Evolutionary conservation across 1,139 yeast species (phyloP).

Genomic region (Sugiyamaella xylanicola): DNA sequence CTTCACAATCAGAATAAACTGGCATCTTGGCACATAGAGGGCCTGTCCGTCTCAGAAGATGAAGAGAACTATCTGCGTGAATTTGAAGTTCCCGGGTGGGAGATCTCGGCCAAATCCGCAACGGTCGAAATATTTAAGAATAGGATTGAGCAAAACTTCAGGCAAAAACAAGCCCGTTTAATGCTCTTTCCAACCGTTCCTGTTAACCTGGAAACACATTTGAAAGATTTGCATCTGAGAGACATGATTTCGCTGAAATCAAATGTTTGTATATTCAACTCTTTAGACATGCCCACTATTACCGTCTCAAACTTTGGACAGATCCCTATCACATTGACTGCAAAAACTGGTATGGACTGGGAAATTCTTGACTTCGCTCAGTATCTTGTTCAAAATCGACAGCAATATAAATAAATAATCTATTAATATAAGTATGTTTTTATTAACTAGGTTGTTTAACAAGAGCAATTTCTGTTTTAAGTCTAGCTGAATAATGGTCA

Average conservation of each 20-base stretch:
- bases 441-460: not conserved
- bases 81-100: constrained; percentile 13
- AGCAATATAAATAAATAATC: not conserved
- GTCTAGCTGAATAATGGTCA: constrained; percentile 30
- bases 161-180: not conserved
- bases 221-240: not conserved
- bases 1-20: constrained; percentile 19
- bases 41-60: not conserved
- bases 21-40: not conserved
- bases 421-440: not conserved
- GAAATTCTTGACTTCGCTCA: constrained; percentile 22
- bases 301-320: constrained; percentile 10
- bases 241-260: not conserved
- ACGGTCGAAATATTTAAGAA: not conserved
- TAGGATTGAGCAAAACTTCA: not conserved
- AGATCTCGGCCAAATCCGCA: not conserved
- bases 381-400: constrained; percentile 1
- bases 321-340: constrained; percentile 19
- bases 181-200: constrained; percentile 1
- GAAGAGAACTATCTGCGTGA: not conserved
- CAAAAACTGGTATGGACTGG: constrained; percentile 28
- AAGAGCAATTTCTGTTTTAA: constrained; percentile 12
- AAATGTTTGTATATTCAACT: constrained; percentile 5
- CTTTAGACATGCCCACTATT: constrained; percentile 12
- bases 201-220: not conserved